A percentile compares a stretch with the other conserved stretches of the same genome.
These are phyloP conservation scores for Macadamia tetraphylla DNA, from an alignment of 164 flowering plant genomes.

Conservation along the genomic window DNA sequence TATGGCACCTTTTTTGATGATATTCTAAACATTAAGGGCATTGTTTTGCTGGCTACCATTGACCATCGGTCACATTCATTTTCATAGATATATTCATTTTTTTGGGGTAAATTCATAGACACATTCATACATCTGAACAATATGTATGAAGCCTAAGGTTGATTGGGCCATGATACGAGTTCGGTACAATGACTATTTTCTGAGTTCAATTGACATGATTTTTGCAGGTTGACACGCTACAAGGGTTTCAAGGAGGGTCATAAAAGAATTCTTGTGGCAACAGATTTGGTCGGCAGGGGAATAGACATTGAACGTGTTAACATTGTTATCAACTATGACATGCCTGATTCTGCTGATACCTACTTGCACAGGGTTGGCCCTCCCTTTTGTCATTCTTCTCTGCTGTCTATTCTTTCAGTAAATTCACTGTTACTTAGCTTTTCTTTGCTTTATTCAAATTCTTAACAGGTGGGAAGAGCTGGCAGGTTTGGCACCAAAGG, in stretches of 20 bases:
- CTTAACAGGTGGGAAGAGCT: constrained; percentile 85
- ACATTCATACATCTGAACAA: too few species aligned
- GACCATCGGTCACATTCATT: too few species aligned
- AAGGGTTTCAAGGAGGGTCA: constrained; percentile 95
- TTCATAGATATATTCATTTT: background rate
- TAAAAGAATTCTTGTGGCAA: constrained; percentile 91
- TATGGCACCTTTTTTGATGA: too few species aligned
- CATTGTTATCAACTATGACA: constrained; percentile 96
- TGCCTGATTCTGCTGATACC: constrained; percentile 99
- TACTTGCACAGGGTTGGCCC: constrained; percentile 79
- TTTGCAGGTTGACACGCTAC: constrained; percentile 76
- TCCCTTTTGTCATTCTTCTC: background rate
- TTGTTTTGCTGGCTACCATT: too few species aligned
- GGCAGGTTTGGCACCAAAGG: constrained; percentile 99
- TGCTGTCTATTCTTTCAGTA: too few species aligned
- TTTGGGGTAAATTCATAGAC: background rate
- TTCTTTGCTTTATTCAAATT: too few species aligned
- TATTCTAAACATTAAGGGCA: too few species aligned
- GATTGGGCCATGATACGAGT: too few species aligned
- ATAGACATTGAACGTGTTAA: constrained; percentile 96
- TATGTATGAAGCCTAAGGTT: too few species aligned
- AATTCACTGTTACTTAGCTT: too few species aligned
- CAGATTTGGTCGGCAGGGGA: constrained; percentile 98
- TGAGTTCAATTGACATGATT: background rate
- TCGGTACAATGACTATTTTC: background rate